These are phyloP conservation scores for Sclerotinia borealis DNA, from an alignment of 2,329 filamentous ascomycete genomes.

Conservation along the genomic window DNA sequence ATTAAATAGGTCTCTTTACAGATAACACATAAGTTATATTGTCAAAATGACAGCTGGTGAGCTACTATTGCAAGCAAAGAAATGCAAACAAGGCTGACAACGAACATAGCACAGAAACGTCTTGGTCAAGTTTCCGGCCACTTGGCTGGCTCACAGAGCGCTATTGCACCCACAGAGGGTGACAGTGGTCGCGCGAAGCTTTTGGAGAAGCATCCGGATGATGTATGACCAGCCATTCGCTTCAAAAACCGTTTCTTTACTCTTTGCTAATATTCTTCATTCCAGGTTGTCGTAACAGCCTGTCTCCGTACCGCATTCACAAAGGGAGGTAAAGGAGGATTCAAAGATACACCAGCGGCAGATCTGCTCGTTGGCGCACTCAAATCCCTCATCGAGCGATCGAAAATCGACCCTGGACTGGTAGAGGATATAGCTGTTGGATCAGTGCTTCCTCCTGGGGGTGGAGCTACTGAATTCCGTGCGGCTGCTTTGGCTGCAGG, in stretches of 20 bases:
- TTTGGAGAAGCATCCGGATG: constrained; percentile 60
- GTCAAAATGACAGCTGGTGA: constrained; percentile 26
- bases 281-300: constrained; percentile 79
- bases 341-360: constrained; percentile 88
- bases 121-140: constrained; percentile 54
- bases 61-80: constrained; percentile 3
- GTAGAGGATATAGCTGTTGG: constrained; percentile 94
- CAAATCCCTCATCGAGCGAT: constrained; percentile 74
- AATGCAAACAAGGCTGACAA: constrained; percentile 21
- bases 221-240: constrained; percentile 41
- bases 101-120: constrained; percentile 28
- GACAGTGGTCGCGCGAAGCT: constrained; percentile 34
- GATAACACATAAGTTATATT: neutral
- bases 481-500: constrained; percentile 86
- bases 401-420: constrained; percentile 77
- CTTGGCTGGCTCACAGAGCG: constrained; percentile 41
- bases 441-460: constrained; percentile 83
- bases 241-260: neutral
- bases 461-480: constrained; percentile 94
- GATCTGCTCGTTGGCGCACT: constrained; percentile 83
- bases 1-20: neutral
- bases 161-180: constrained; percentile 21
- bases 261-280: constrained; percentile 24
- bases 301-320: constrained; percentile 88
- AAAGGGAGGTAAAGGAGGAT: constrained; percentile 85